Base-by-base conservation (phyloP, 2,329 filamentous ascomycete genomes). In the Aureobasidium lini region DNA sequence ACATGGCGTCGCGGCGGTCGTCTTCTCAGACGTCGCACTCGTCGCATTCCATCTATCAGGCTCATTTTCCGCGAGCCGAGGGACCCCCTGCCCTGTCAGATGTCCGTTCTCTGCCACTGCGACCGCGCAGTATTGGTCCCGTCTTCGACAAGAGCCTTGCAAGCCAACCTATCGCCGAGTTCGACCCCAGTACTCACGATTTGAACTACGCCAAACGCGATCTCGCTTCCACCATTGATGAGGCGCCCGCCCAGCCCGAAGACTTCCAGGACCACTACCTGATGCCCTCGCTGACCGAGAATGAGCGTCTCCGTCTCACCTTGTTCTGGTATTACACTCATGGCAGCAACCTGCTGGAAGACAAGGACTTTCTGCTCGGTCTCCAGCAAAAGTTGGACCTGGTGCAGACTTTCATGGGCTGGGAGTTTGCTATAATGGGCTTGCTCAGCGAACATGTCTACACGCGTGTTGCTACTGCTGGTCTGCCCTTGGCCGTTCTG, bases 361-460 rank as follows among this genome's bases (percentile, higher is more conserved):
- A 79, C 56, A 62, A 62, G 6, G 75, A 77, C 37, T 67, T 79
- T 37, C 66, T 78, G 15, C 69, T 69, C 2, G 70, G 72, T 0
- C 62, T 79, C 3, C 75, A 77, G 29, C 73, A 77, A 29, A 77
- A 77, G 61, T 69, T 75, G 0, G 66, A 69, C 15, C 65, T 79
- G 2, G 75, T 73, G 0, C 67, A 72, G 28, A 72, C 77, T 23
- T 72, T 72, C 0, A 71, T 73, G 5, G 75, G 70, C 7, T 79
- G 77, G 76, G 76, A 79, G 8, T 76, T 72, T 57, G 76, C 71
- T n/a, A 73, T 78, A 16, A 68, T 77, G 6, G 77, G 77, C 2
- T 64, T 79, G 3, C 67, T 79, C 4, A 73, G 76, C 29, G 68
- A 75, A 61, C 72, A 77, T 47, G 70, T 72, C 34, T 79, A 74